Percentiles rank a stretch among this genome's conserved stretches.
phyloP scores from a whole-genome alignment of 768 basidiomycete genomes.

The Wakefieldia striispora region DNA sequence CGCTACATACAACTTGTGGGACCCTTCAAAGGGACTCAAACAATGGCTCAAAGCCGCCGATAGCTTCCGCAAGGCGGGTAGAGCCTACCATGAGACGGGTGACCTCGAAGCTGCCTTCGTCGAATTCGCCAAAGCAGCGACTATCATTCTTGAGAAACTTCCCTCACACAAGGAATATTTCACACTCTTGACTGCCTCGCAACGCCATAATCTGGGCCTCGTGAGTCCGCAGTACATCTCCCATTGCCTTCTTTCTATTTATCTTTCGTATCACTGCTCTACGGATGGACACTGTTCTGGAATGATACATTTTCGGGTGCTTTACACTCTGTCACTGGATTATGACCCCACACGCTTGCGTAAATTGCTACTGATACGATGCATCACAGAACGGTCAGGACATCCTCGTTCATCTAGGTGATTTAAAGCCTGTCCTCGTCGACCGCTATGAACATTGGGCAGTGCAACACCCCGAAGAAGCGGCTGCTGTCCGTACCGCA shows the following conservation, averaged over 20 bases:
- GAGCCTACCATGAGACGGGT: slow-evolving; percentile 41
- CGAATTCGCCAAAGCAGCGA: slow-evolving; percentile 69
- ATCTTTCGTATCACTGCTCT: slow-evolving; percentile 3
- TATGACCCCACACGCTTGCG: neutral
- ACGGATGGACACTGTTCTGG: neutral
- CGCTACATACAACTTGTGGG: slow-evolving; percentile 56
- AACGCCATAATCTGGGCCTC: slow-evolving; percentile 64
- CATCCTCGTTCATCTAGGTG: slow-evolving; percentile 63
- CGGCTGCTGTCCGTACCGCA: slow-evolving; percentile 18
- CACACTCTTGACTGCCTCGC: slow-evolving; percentile 49
- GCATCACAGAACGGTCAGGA: slow-evolving; percentile 66
- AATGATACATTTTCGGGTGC: neutral
- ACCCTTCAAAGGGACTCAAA: slow-evolving; percentile 60
- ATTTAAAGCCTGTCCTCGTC: slow-evolving; percentile 63
- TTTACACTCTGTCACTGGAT: neutral
- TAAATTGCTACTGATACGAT: slow-evolving; percentile 14
- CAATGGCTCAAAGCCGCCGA: slow-evolving; percentile 66
- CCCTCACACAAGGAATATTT: slow-evolving; percentile 69
- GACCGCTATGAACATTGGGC: slow-evolving; percentile 64
- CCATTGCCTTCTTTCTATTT: neutral
- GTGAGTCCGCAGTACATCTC: slow-evolving; percentile 47
- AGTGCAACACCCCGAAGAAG: slow-evolving; percentile 40
- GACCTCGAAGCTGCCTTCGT: slow-evolving; percentile 75
- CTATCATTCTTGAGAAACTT: slow-evolving; percentile 75
- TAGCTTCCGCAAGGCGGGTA: slow-evolving; percentile 55